Percentiles rank a stretch among this genome's conserved stretches.
phyloP scores from a whole-genome alignment of 2,329 filamentous ascomycete species.

The Mariannaea sp. region DNA sequence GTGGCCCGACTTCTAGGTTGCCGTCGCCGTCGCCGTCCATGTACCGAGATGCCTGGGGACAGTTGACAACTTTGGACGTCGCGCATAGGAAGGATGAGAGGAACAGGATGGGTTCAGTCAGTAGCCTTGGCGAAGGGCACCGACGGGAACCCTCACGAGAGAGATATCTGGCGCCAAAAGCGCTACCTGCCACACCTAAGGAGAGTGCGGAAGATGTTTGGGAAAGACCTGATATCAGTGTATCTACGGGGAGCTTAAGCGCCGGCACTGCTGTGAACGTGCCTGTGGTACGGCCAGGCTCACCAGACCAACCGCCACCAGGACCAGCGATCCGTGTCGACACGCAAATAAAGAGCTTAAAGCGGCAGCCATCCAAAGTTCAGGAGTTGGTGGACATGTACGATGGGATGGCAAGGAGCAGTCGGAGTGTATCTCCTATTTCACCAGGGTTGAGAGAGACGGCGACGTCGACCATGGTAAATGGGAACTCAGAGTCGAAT shows the following conservation, averaged over 20 bases:
- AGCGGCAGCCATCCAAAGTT: constrained; percentile 48
- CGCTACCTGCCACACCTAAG: constrained; percentile 7
- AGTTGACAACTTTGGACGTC: constrained; percentile 26
- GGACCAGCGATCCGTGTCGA: constrained; percentile 23
- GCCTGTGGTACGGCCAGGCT: constrained; percentile 23
- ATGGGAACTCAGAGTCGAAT: neutral
- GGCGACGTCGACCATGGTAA: constrained; percentile 16
- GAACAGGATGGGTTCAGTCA: constrained; percentile 40
- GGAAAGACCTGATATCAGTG: constrained; percentile 17
- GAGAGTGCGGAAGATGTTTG: constrained; percentile 29
- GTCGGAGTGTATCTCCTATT: constrained; percentile 27
- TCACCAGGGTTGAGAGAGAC: constrained; percentile 26
- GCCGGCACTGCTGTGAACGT: constrained; percentile 19
- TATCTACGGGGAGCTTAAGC: constrained; percentile 19
- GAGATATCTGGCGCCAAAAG: neutral
- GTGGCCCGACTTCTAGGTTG: constrained; percentile 34
- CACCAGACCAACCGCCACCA: constrained; percentile 25
- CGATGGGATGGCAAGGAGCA: constrained; percentile 49
- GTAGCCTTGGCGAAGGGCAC: constrained; percentile 34
- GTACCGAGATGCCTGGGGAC: constrained; percentile 32
- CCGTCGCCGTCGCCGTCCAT: constrained; percentile 33
- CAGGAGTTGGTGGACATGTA: constrained; percentile 57
- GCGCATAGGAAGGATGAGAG: constrained; percentile 27
- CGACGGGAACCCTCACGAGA: constrained; percentile 15
- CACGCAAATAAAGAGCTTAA: constrained; percentile 16